Percentiles rank a stretch among this genome's conserved stretches.
phyloP scores from a whole-genome alignment of 495 filamentous ascomycete genomes.

The Monascus purpureus region DNA sequence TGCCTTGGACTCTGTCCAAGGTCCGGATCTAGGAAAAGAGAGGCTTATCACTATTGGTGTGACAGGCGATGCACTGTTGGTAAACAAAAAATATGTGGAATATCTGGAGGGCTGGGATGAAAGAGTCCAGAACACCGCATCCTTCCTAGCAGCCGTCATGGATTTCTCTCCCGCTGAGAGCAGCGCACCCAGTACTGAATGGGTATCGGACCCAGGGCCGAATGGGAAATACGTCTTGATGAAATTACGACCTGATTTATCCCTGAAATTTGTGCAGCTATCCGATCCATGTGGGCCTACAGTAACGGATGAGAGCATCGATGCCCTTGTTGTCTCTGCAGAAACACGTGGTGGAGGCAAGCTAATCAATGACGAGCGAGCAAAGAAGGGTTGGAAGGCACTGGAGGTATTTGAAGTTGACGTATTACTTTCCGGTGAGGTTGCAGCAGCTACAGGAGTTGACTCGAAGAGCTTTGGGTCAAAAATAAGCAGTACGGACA shows the following conservation, averaged over 20 bases:
- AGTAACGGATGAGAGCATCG: conserved; percentile 64
- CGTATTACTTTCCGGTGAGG: conserved; percentile 60
- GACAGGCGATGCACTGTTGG: conserved; percentile 70
- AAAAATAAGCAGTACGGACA: conserved; percentile 84
- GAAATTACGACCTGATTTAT: conserved; percentile 30
- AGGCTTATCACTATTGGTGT: conserved; percentile 63
- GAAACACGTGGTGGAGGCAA: conserved; percentile 77
- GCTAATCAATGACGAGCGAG: conserved; percentile 68
- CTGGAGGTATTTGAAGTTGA: conserved; percentile 86
- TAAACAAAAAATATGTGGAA: conserved; percentile 77
- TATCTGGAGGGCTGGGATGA: conserved; percentile 64
- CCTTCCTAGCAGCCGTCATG: conserved; percentile 61
- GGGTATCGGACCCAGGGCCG: conserved; percentile 25
- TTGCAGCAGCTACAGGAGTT: conserved; percentile 20
- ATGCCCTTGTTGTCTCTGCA: conserved; percentile 73
- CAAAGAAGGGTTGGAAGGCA: conserved; percentile 59
- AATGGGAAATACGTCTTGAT: conserved; percentile 38
- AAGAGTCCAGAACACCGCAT: conserved; percentile 49
- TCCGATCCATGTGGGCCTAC: conserved; percentile 86
- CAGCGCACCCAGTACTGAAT: conserved; percentile 13
- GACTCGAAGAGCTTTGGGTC: conserved; percentile 45
- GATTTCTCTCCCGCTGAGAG: conserved; percentile 31
- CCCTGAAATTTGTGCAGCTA: conserved; percentile 66
- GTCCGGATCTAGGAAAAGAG: conserved; percentile 15
- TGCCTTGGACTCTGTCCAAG: conserved; percentile 37